Conservation (phyloP, 2,329 filamentous ascomycete genomes). For the Nannizziopsis arthrosporioides region DNA sequence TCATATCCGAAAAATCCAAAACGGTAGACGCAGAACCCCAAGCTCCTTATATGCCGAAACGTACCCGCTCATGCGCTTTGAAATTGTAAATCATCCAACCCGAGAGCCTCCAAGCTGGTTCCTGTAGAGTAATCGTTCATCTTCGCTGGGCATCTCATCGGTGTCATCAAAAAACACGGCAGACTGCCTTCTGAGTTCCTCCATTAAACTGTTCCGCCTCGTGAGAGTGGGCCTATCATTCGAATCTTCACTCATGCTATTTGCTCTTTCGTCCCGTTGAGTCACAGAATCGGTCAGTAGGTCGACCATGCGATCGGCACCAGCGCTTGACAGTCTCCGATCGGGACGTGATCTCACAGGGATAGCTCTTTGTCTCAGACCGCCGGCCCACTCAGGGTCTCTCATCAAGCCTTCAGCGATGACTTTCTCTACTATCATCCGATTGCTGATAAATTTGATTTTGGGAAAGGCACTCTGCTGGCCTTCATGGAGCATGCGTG, state of each 20-base stretch:
- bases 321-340: not conserved
- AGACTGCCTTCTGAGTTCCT: slow-evolving; percentile 37
- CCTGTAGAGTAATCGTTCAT: slow-evolving; percentile 6
- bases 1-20: no score
- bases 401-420: slow-evolving; percentile 45
- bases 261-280: slow-evolving; percentile 13
- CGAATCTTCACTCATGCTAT: slow-evolving; percentile 17
- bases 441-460: slow-evolving; percentile 78
- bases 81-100: not conserved
- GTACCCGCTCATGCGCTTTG: not conserved
- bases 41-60: not conserved
- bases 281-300: slow-evolving; percentile 8
- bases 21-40: no score
- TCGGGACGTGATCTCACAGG: slow-evolving; percentile 3
- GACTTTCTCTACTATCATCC: slow-evolving; percentile 67
- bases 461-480: slow-evolving; percentile 85
- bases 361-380: slow-evolving; percentile 12
- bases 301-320: slow-evolving; percentile 7
- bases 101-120: not conserved
- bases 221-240: slow-evolving; percentile 19
- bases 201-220: slow-evolving; percentile 27
- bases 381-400: slow-evolving; percentile 18
- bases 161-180: slow-evolving; percentile 38
- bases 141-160: slow-evolving; percentile 18
- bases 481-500: slow-evolving; percentile 80